Evolutionary conservation across 2,329 filamentous ascomycete genomes (phyloP), one percentile per base, ranked within the genome.

Genomic region (Fusarium floridanum): DNA sequence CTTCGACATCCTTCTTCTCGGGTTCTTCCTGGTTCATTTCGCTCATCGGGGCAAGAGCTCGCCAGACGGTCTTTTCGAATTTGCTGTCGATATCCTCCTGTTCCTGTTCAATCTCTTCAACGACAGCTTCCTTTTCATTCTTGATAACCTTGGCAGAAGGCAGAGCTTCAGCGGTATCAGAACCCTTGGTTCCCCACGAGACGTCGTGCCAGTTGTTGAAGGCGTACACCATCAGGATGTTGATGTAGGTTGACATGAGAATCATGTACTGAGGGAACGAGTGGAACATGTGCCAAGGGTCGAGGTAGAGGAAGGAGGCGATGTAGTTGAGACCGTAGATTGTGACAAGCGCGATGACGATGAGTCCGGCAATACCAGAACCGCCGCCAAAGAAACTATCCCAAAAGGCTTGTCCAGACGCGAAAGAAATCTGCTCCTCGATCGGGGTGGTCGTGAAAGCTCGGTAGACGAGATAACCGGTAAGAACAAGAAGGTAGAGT

Each of bases 231-330:
- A 77, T 77, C 10, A 77, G 70, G 4, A 77, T 77, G 63, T 77
- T 77, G 68, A 77, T 77, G n/a, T 77, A 77, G 14, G 76, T 77
- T 2, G 76, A 77, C 76, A 77, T 77, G 27, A 77, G 74, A 2
- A 77, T 62, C 12, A 77, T 66, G 56, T 77, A 77, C 37, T 77
- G 76, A 10, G 76, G 76, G 70, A 77, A 77, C 0, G 76, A 77
- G 72, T 77, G 76, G 64, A 77, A 77, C 76, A 77, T 77, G 69
- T 77, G 76, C 76, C 76, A 77, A 1, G 76, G 76, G 50, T 77
- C 76, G n/a, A 77, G 76, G 29, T 77, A 77, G 20, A 77, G 50
- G 67, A 77, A 77, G 7, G 76, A 77, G 0, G 76, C 76, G 27
- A 77, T 62, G 50, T 76, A 77, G 55, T 77, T 77, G 39, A 77